Percentiles rank a stretch among this genome's conserved stretches.
phyloP scores from a whole-genome alignment of 2,329 filamentous ascomycete genomes.

The Xylaria sp. region DNA sequence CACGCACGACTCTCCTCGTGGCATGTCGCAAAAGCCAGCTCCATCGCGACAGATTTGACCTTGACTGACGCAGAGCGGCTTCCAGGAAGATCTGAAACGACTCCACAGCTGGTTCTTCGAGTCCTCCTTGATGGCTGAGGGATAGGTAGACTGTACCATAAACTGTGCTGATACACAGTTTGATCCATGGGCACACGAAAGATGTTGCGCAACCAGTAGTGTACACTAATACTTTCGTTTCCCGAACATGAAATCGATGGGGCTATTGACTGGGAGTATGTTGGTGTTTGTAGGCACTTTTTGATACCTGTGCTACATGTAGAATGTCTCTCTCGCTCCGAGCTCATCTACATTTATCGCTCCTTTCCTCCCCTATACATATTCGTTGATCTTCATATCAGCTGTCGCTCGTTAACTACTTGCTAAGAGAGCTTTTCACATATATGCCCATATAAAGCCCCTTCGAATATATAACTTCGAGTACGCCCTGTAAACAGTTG shows the following conservation, averaged over 20 bases:
- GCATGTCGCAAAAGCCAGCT: not conserved
- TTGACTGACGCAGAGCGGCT: slow-evolving; percentile 6
- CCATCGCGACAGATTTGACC: not conserved
- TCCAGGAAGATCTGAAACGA: slow-evolving; percentile 19
- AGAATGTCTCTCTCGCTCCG: slow-evolving; percentile 8
- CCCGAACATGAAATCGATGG: slow-evolving; percentile 15
- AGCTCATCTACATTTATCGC: not conserved
- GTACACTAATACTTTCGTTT: slow-evolving; percentile 24
- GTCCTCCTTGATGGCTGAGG: slow-evolving; percentile 11
- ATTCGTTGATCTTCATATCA: slow-evolving; percentile 28
- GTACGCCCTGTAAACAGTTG: not conserved
- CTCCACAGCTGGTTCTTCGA: slow-evolving; percentile 18
- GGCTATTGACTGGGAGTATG: slow-evolving; percentile 12
- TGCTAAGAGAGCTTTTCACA: slow-evolving; percentile 2
- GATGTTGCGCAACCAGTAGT: slow-evolving; percentile 15
- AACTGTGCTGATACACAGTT: slow-evolving; percentile 21
- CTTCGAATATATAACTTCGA: not conserved
- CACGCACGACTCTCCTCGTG: slow-evolving; percentile 10
- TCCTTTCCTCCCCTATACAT: slow-evolving; percentile 12
- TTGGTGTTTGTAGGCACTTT: slow-evolving; percentile 9
- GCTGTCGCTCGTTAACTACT: slow-evolving; percentile 22
- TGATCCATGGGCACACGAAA: slow-evolving; percentile 15
- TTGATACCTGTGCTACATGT: slow-evolving; percentile 16
- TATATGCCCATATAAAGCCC: slow-evolving; percentile 14
- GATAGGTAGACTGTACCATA: slow-evolving; percentile 6